Conservation (phyloP, 192 early-diverging fungal species). For the Coemansia sp. region DNA sequence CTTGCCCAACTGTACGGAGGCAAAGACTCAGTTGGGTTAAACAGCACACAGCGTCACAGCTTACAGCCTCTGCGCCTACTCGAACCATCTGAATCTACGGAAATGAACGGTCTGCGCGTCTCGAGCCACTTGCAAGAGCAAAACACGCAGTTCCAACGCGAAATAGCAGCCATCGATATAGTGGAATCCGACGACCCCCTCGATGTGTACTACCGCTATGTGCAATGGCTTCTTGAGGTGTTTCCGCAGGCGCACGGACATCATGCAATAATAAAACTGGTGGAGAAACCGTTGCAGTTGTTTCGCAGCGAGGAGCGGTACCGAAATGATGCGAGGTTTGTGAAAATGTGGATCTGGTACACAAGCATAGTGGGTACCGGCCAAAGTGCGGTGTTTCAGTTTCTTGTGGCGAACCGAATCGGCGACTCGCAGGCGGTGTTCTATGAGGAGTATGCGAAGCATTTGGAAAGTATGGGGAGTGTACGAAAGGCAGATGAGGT, state of each 20-base stretch:
- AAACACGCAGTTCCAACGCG: constrained; percentile 40
- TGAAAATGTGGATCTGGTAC: constrained; percentile 63
- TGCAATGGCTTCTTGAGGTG: constrained; percentile 62
- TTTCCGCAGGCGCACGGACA: constrained; percentile 61
- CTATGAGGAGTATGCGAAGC: constrained; percentile 75
- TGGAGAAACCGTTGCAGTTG: constrained; percentile 49
- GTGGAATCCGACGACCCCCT: constrained; percentile 56
- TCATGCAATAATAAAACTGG: constrained; percentile 54
- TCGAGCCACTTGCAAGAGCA: constrained; percentile 30
- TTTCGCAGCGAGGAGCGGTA: constrained; percentile 61
- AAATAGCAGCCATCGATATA: constrained; percentile 30
- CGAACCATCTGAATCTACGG: neutral
- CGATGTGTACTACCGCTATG: constrained; percentile 61
- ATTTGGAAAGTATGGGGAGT: constrained; percentile 57
- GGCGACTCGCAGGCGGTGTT: constrained; percentile 62
- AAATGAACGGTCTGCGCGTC: constrained; percentile 4
- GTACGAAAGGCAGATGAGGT: constrained; percentile 61
- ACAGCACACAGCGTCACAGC: constrained; percentile 18
- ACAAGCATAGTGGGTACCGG: constrained; percentile 51
- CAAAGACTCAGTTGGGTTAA: neutral
- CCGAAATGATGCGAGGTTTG: constrained; percentile 60
- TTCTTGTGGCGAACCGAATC: constrained; percentile 69
- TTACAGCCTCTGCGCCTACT: constrained; percentile 20
- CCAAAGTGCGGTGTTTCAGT: constrained; percentile 73
- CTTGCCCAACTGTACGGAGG: constrained; percentile 44